Evolutionary conservation across 139 green algal species (phyloP).

Genomic region (Chlamydomonas urium): DNA sequence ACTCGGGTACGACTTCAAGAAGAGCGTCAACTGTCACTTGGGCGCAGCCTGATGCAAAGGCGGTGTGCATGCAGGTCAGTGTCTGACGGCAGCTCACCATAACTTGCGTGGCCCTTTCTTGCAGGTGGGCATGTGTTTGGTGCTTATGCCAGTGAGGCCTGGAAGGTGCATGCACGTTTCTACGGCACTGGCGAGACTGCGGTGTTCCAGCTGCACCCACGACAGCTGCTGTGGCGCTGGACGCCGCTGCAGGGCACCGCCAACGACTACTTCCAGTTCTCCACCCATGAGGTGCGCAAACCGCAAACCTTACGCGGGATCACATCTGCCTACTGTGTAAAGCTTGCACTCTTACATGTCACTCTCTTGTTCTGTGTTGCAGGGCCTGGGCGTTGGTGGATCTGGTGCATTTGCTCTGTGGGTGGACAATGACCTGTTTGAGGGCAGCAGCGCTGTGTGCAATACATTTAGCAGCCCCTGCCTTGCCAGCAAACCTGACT

Average conservation of each 20-base stretch:
- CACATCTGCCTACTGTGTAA: neutral
- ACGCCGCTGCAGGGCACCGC: neutral
- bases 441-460: slow-evolving; percentile 56
- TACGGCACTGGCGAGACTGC: slow-evolving; percentile 73
- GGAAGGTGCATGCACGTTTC: slow-evolving; percentile 56
- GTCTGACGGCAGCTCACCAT: too few relatives aligned
- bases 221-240: slow-evolving; percentile 18
- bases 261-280: slow-evolving; percentile 72
- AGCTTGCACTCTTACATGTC: neutral
- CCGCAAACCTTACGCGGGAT: too few relatives aligned
- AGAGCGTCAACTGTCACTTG: too few relatives aligned
- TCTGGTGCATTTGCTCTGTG: slow-evolving; percentile 59
- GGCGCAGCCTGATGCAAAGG: too few relatives aligned
- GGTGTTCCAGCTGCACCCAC: slow-evolving; percentile 27
- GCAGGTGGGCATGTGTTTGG: slow-evolving; percentile 58
- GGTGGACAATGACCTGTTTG: slow-evolving; percentile 70
- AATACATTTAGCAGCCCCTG: slow-evolving; percentile 66
- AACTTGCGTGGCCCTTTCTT: neutral
- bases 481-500: slow-evolving; percentile 56
- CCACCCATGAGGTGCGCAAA: slow-evolving; percentile 29
- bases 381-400: slow-evolving; percentile 52
- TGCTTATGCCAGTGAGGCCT: slow-evolving; percentile 61
- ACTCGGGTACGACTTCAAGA: too few relatives aligned
- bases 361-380: neutral
- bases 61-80: too few relatives aligned